Evolutionary conservation across 805 yeast species (phyloP).

Genomic region (Lachancea fermentati): DNA sequence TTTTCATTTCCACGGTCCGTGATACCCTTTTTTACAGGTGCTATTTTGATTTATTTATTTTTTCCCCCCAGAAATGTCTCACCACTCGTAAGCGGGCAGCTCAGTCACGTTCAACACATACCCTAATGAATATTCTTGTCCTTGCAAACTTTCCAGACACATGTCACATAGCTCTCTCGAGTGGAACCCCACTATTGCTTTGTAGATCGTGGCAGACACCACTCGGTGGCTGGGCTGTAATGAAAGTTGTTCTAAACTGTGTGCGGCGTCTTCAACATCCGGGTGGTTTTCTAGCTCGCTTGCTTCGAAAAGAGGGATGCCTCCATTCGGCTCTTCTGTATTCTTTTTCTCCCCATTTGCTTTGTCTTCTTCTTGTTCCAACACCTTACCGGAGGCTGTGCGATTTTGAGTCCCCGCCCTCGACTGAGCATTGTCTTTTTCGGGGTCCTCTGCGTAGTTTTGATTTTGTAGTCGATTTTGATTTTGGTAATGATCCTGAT

Average conservation of each 20-base stretch:
- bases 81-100: constrained; percentile 21
- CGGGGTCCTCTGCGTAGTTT: background rate
- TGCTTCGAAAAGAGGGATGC: background rate
- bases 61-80: background rate
- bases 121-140: constrained; percentile 29
- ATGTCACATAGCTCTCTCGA: constrained; percentile 25
- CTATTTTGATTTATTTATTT: background rate
- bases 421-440: background rate
- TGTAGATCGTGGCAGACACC: constrained; percentile 22
- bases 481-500: background rate
- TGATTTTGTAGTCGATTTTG: background rate
- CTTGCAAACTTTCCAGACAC: constrained; percentile 22
- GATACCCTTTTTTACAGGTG: background rate
- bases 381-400: too few relatives aligned
- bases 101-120: constrained; percentile 22
- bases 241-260: background rate
- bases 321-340: too few relatives aligned
- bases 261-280: background rate
- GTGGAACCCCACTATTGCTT: constrained; percentile 33
- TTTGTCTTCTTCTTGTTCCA: background rate
- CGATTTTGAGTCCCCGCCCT: too few relatives aligned
- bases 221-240: constrained; percentile 2
- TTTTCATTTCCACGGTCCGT: too few relatives aligned
- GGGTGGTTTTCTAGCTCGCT: background rate
- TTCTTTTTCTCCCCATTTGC: background rate